Percentiles rank a stretch among this genome's conserved stretches.
Conservation (phyloP, 306 rosid genomes). For the Ziziphus jujuba region DNA sequence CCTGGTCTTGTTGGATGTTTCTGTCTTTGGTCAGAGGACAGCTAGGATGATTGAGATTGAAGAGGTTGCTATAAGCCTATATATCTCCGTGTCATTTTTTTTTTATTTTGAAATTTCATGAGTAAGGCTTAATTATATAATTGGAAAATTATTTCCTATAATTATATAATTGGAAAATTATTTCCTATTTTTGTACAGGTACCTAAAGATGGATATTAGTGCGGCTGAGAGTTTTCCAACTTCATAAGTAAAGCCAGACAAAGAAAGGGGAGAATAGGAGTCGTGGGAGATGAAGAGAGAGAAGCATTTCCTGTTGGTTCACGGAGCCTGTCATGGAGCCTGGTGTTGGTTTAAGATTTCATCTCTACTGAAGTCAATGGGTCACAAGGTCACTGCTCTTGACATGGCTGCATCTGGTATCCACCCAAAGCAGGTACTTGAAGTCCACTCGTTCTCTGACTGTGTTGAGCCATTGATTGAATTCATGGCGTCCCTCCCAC, state of each 20-base stretch:
- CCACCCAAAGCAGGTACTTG: slow-evolving; percentile 31
- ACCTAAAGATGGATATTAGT: too few relatives aligned
- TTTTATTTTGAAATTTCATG: too few relatives aligned
- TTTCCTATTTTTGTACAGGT: too few relatives aligned
- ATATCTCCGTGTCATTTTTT: background rate
- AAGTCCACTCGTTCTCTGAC: slow-evolving; percentile 33
- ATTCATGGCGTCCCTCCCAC: slow-evolving; percentile 32
- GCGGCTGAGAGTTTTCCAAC: background rate
- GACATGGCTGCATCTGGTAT: slow-evolving; percentile 62
- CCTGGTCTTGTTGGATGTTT: background rate
- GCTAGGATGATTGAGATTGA: background rate
- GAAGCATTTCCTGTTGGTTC: slow-evolving; percentile 46
- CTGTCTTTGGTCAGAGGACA: background rate
- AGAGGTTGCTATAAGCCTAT: background rate
- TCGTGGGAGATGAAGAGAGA: background rate
- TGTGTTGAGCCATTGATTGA: slow-evolving; percentile 46
- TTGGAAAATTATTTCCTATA: too few relatives aligned
- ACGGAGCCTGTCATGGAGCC: slow-evolving; percentile 60
- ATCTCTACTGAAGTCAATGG: slow-evolving; percentile 33
- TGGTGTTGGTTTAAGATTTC: slow-evolving; percentile 66
- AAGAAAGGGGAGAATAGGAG: background rate
- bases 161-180: too few relatives aligned
- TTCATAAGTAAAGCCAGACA: background rate
- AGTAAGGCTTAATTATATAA: too few relatives aligned
- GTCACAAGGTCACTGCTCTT: slow-evolving; percentile 46